Percentiles rank a stretch among this genome's conserved stretches.
Evolutionary conservation across 495 filamentous ascomycete species (phyloP).

Genomic region (Darksidea phi): DNA sequence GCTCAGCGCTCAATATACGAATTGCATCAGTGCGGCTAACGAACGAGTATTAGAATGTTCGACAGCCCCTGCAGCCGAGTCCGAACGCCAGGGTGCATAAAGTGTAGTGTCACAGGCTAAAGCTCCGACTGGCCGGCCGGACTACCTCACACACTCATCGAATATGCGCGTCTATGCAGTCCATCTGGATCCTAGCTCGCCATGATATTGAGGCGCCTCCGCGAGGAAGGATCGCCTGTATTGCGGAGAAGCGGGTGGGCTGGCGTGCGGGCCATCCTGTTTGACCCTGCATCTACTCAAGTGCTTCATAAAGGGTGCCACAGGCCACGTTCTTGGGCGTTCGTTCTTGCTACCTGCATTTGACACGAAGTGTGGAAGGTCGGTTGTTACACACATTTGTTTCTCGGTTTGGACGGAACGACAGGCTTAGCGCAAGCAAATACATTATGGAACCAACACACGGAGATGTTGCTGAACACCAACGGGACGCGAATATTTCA

Average conservation of each 20-base stretch:
- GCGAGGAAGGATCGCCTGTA: background rate
- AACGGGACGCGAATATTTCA: background rate
- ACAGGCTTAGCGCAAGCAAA: background rate
- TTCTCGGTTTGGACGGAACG: background rate
- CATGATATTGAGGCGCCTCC: constrained; percentile 7
- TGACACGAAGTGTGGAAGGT: constrained; percentile 12
- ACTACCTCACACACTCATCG: constrained; percentile 11
- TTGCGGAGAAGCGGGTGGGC: constrained; percentile 7
- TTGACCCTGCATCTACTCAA: background rate
- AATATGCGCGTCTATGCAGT: constrained; percentile 23
- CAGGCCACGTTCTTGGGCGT: background rate
- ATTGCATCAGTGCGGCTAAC: background rate
- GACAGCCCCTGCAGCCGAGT: constrained; percentile 8
- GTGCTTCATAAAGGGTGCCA: constrained; percentile 14
- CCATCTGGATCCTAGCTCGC: constrained; percentile 20
- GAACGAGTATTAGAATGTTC: background rate
- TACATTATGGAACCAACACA: too few relatives aligned
- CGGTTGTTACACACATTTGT: constrained; percentile 2
- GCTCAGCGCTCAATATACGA: background rate
- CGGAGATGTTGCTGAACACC: too few relatives aligned
- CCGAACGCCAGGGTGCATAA: constrained; percentile 13
- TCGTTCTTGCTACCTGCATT: background rate
- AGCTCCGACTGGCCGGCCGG: constrained; percentile 16
- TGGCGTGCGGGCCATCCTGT: background rate
- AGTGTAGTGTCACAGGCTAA: constrained; percentile 25